phyloP scores from a whole-genome alignment of 108 stramenopile genomes.

The Cyclostephanos tholiformis region DNA sequence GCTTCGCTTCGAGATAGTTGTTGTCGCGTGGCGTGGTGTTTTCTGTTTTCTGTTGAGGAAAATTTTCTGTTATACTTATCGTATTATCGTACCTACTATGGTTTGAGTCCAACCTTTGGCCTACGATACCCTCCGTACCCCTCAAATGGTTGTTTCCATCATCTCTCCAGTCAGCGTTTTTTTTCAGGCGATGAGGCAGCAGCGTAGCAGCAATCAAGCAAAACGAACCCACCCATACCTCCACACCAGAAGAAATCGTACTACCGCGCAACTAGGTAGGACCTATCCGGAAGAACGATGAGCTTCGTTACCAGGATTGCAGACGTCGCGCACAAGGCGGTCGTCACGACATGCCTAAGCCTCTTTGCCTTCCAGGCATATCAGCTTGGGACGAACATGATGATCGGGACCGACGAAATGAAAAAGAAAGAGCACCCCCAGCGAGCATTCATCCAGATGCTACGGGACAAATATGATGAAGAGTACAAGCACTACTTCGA shows the following conservation, averaged over 20 bases:
- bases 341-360: slow-evolving; percentile 61
- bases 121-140: no score
- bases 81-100: no score
- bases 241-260: no score
- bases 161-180: no score
- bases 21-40: no score
- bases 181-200: background rate
- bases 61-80: no score
- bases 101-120: no score
- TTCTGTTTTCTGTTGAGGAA: no score
- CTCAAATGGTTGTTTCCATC: no score
- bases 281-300: slow-evolving; percentile 38
- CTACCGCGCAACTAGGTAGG: no score
- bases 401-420: slow-evolving; percentile 26
- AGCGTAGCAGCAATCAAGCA: background rate
- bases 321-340: slow-evolving; percentile 71
- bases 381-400: slow-evolving; percentile 59
- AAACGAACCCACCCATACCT: no score
- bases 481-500: slow-evolving; percentile 67
- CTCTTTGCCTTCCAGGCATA: slow-evolving; percentile 63
- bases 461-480: slow-evolving; percentile 72
- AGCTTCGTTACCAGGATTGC: slow-evolving; percentile 57
- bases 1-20: no score
- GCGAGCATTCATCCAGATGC: slow-evolving; percentile 61
- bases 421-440: slow-evolving; percentile 46